Base-by-base conservation (phyloP, 2,329 filamentous ascomycete genomes). In the Fusarium euwallaceae region DNA sequence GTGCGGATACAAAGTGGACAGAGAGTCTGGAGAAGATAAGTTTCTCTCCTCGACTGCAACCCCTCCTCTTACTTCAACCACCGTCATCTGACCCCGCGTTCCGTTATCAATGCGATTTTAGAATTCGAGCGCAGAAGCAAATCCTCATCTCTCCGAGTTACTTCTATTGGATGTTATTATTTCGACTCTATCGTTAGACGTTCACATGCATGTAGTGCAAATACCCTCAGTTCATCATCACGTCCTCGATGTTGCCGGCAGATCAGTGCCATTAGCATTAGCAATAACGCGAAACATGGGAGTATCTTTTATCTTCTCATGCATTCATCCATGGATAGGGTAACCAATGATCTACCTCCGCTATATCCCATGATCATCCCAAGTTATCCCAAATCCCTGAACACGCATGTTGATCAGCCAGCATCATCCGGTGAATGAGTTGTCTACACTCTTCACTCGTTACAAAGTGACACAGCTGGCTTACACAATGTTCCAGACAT, bases 261-360 rank as follows among this genome's bases (percentile, higher is more conserved):
- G 17, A 41, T 41, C 37, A 41, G 17, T 17, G 17, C 4, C 17
- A 17, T 41, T 41, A 7, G 8, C 17, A 41, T 41, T 17, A 10
- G 17, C 37, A 41, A n/a, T n/a, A n/a, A 6, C 20, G 8, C 45
- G 16, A 51, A 14, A 22, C 5, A 27, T 22, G 11, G 9, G 6
- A 12, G 32, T 27, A 12, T 53, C 24, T 22, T n/a, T 27, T 16
- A 11, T 17, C 24, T 37, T 53, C 24, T 12, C 7, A 51, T 11
- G 7, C 39, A 61, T 41, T 16, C 14, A 32, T n/a, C n/a, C 48
- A 53, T 8, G 20, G 32, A 64, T 29, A 39, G n/a, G n/a, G 6
- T 4, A 53, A 29, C 27, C 24, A 22, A 43, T 8, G 20, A 58
- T 69, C 37, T 11, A 70, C 70, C 56, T 56, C 27, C 34, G 12